These are phyloP conservation scores for Euphorbia tirucalli DNA, from an alignment of 345 rosid genomes.

Conservation along the genomic window DNA sequence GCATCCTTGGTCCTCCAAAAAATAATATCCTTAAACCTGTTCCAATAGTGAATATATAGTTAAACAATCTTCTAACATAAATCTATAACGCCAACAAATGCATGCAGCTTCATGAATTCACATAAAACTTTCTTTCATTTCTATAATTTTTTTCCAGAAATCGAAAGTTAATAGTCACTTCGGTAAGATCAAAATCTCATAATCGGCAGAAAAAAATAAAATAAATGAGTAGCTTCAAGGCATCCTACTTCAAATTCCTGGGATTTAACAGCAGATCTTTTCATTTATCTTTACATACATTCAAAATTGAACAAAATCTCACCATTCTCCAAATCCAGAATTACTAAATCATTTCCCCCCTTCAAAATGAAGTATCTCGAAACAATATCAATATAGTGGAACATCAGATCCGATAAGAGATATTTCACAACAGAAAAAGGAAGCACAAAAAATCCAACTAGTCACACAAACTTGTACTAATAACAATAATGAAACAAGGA, in stretches of 20 bases:
- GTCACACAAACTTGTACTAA: neutral
- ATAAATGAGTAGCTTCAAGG: neutral
- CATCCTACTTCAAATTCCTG: neutral
- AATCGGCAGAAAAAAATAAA: neutral
- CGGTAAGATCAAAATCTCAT: neutral
- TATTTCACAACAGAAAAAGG: neutral
- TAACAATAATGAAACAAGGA: neutral
- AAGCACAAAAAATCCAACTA: neutral
- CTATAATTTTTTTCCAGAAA: neutral
- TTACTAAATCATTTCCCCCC: neutral
- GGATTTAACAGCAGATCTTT: neutral
- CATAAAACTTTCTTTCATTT: neutral
- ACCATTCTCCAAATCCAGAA: neutral
- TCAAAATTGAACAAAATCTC: neutral
- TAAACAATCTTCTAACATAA: constrained; percentile 6
- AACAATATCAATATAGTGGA: neutral
- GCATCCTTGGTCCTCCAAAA: constrained; percentile 62
- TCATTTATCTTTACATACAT: neutral
- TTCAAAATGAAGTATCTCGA: neutral
- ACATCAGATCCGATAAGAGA: neutral
- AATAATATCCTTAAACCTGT: constrained; percentile 76
- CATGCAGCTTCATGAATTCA: constrained; percentile 4
- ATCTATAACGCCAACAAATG: constrained; percentile 1
- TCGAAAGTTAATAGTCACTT: neutral
- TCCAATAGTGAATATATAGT: neutral